A percentile compares a stretch with the other conserved stretches of the same genome.
These are phyloP conservation scores for Axilococcus clingmanii DNA, from an alignment of 139 green algal genomes.

Conservation along the genomic window DNA sequence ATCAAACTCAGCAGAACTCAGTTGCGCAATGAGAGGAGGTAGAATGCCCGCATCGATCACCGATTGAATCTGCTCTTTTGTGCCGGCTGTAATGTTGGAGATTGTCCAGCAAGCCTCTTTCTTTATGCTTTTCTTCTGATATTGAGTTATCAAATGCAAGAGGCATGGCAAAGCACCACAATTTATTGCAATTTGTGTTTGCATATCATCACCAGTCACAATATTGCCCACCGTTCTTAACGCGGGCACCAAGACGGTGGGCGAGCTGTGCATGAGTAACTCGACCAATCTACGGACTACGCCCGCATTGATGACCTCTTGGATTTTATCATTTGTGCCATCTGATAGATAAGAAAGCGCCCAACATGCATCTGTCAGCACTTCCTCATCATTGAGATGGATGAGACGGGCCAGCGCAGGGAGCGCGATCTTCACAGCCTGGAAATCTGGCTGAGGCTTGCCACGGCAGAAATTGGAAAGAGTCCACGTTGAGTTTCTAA, in stretches of 20 bases:
- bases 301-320: conserved; percentile 86
- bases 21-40: conserved; percentile 78
- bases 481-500: conserved; percentile 99
- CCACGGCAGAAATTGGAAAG: conserved; percentile 99
- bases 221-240: conserved; percentile 99
- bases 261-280: conserved; percentile 55
- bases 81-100: conserved; percentile 98
- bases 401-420: conserved; percentile 87
- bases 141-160: conserved; percentile 78
- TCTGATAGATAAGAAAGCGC: conserved; percentile 97
- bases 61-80: conserved; percentile 96
- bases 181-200: conserved; percentile 98
- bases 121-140: conserved; percentile 99
- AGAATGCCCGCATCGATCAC: conserved; percentile 89
- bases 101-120: conserved; percentile 99
- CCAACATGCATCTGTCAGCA: conserved; percentile 99
- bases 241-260: conserved; percentile 88
- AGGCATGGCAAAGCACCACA: conserved; percentile 90
- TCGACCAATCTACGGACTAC: conserved; percentile 87
- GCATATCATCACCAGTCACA: conserved; percentile 95
- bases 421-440: conserved; percentile 74
- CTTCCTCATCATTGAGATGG: conserved; percentile 45
- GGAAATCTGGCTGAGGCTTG: conserved; percentile 75
- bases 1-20: conserved; percentile 89
- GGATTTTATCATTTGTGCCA: conserved; percentile 98